Evolutionary conservation across 345 rosid genomes (phyloP).

Genomic region (Cardiospermum halicacabum): DNA sequence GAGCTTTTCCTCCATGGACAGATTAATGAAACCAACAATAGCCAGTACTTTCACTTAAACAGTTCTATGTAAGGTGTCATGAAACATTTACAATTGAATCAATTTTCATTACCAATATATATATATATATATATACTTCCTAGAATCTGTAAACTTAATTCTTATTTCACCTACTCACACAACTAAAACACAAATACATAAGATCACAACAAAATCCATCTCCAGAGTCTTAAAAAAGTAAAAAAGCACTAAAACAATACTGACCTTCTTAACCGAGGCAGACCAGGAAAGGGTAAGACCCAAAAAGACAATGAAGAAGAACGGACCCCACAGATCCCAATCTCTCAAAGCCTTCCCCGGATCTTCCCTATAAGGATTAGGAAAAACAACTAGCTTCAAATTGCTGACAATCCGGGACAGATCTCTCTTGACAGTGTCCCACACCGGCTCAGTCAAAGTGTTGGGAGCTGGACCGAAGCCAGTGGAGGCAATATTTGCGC

Average conservation of each 20-base stretch:
- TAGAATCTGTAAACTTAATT: too few relatives aligned
- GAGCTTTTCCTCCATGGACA: too few relatives aligned
- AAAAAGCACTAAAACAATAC: background rate
- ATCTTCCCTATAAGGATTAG: conserved; percentile 87
- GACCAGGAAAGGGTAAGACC: conserved; percentile 94
- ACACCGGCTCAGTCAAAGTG: conserved; percentile 94
- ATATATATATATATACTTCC: too few relatives aligned
- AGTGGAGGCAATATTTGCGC: conserved; percentile 16
- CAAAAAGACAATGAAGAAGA: conserved; percentile 86
- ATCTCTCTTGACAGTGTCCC: conserved; percentile 98
- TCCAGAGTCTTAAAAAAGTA: background rate
- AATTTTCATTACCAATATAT: too few relatives aligned
- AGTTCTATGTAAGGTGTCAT: too few relatives aligned
- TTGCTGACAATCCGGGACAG: conserved; percentile 90
- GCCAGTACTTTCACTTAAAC: too few relatives aligned
- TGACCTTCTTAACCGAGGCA: conserved; percentile 68
- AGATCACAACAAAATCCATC: background rate
- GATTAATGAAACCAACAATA: too few relatives aligned
- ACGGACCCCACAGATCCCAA: conserved; percentile 99
- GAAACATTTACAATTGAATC: too few relatives aligned
- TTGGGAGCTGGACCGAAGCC: conserved; percentile 84
- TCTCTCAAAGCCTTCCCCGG: conserved; percentile 97
- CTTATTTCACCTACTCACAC: too few relatives aligned
- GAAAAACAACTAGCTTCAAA: conserved; percentile 93
- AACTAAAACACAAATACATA: too few relatives aligned